A percentile compares a stretch with the other conserved stretches of the same genome.
Conservation (phyloP, 805 yeast species). For the Teunomyces tritomae region DNA sequence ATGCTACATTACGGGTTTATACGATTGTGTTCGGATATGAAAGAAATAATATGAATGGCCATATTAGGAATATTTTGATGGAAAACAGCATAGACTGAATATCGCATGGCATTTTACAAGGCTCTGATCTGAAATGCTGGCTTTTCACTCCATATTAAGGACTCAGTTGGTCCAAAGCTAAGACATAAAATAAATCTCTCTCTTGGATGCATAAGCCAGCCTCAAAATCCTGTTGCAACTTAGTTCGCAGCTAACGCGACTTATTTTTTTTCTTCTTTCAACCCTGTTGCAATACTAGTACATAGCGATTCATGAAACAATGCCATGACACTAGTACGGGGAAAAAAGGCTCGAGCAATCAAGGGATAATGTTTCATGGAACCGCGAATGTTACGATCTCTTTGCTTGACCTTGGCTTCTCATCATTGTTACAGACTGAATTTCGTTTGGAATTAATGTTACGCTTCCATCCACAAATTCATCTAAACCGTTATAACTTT, state of each 20-base stretch:
- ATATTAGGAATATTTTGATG: neutral
- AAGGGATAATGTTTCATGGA: neutral
- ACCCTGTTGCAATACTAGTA: neutral
- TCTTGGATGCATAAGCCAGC: neutral
- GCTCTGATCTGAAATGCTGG: neutral
- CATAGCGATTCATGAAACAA: neutral
- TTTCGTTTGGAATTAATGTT: no score
- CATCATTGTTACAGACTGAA: no score
- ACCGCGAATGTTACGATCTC: neutral
- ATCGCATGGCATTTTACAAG: neutral
- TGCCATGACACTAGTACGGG: no score
- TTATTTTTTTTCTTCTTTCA: neutral
- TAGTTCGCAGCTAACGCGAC: neutral
- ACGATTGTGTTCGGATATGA: no score
- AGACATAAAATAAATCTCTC: neutral
- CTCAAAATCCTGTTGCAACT: neutral
- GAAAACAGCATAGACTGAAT: neutral
- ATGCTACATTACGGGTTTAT: neutral
- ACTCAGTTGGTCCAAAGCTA: neutral
- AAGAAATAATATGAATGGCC: neutral
- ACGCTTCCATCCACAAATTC: no score
- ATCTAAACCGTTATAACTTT: no score
- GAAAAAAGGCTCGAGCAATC: neutral
- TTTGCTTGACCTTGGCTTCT: no score
- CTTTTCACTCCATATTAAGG: no score